Base-by-base conservation (phyloP, 2,329 filamentous ascomycete genomes). In the Xylaria multiplex region DNA sequence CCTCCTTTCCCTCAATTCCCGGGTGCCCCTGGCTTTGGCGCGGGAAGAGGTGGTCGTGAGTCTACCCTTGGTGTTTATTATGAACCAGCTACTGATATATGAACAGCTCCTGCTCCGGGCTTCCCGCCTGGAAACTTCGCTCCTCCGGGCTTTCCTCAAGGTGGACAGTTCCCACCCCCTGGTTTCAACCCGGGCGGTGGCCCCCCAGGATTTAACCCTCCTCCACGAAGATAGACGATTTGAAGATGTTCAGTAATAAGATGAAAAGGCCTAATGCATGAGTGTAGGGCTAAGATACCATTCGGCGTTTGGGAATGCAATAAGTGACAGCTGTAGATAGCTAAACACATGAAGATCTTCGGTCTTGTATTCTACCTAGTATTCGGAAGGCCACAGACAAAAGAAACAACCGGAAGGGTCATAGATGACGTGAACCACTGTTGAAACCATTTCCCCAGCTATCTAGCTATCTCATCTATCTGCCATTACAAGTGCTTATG, bases 121-220 rank as follows among this genome's bases (percentile, higher is more conserved):
- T 72, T 75, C 27, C 65, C 67, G 54, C 76, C 72, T 62, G 82
- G 80, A 64, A 80, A 77, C 52, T 85, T 85, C 72, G 80, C 84
- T 68, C 80, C 79, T 52, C 79, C 81, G 35, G 79, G 80, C 13
- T 83, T 82, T 72, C 81, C 79, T 54, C 80, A 70, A 75, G 78
- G 66, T 76, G 80, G 75, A 73, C 82, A 74, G 64, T 83, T 83
- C 75, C 82, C 82, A 53, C 83, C 85, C 49, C 82, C 84, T 40
- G 84, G 84, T 22, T 86, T 86, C 77, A 82, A 83, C 71, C 83
- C 83, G 14, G 76, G 73, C 62, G 81, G 82, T 71, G 87, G 87
- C 67, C 80, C 80, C 40, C 86, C 89, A 56, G 91, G 92, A 69
- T 95, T 95, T 81, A 91, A 93, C 80, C 89, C 88, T 67, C 89